Evolutionary conservation across 306 rosid species (phyloP), one percentile per base, ranked within the genome.

Genomic region (Glycyrrhiza uralensis): DNA sequence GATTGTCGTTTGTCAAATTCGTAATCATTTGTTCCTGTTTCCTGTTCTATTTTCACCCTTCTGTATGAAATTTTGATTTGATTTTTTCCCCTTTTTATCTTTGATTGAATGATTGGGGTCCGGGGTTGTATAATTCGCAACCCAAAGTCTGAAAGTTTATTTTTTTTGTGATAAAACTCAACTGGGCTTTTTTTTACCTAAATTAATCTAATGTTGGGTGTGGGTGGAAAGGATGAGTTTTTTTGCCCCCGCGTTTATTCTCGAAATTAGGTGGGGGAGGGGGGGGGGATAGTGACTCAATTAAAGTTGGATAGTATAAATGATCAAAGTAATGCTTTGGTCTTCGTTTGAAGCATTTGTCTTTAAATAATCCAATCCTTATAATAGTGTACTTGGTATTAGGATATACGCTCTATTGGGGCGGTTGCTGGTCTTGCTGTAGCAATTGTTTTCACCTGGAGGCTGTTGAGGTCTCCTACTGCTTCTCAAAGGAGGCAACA

Each of bases 381-480:
- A 41, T 36, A 36, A 15, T 47, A 61, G 28, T 73, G 22, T 18
- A 61, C 47, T 76, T 87, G 79, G 30, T 84, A 36, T 39, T 87
- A 93, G 98, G 90, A 91, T 81, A 35, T 82, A 30, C 90, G 87
- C 26, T 91, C 97, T 49, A 59, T 91, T 65, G 94, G 98, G 66
- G 98, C 97, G 4, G 74, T 94, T 35, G 95, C 97, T 30, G 97
- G 98, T 60, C 83, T 94, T 65, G 97, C 95, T 55, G 80, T 94
- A 47, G 96, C 96, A 9, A 82, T 94, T 67, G 84, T 89, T 39
- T 91, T 94, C 86, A 86, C 97, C 1, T 94, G 97, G 98, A 86
- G 96, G 84, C 87, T 91, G 74, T 86, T 91, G 75, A 87, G 92
- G 79, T 63, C 92, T 39, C 94, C 97, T 10, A 39, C 76, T 81